A percentile compares a stretch with the other conserved stretches of the same genome.
phyloP scores from a whole-genome alignment of 2,329 filamentous ascomycete genomes.

The Claviceps arundinis region DNA sequence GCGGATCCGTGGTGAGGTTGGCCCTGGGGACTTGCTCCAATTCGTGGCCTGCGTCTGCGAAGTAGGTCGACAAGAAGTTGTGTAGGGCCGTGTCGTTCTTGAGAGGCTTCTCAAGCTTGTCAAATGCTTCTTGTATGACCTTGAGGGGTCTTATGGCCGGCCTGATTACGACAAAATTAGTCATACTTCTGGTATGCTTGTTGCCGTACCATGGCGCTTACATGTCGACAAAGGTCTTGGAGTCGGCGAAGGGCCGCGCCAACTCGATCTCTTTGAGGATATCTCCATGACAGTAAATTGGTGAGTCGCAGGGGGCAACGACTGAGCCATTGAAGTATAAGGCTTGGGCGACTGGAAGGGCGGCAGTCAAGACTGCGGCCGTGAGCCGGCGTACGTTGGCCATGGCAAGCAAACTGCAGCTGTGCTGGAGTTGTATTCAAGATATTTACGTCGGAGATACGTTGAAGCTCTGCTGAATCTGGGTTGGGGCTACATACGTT shows the following conservation, averaged over 20 bases:
- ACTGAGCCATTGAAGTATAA: constrained; percentile 48
- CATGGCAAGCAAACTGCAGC: constrained; percentile 10
- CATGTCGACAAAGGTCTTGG: constrained; percentile 61
- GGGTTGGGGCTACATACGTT: no score
- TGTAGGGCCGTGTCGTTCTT: constrained; percentile 49
- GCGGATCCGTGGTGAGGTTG: constrained; percentile 40
- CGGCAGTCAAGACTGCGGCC: constrained; percentile 14
- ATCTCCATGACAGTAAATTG: constrained; percentile 54
- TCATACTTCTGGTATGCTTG: neutral
- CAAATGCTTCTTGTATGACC: constrained; percentile 48
- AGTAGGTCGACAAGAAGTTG: constrained; percentile 48
- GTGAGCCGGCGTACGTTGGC: constrained; percentile 13
- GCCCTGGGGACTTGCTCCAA: constrained; percentile 38
- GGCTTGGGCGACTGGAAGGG: constrained; percentile 21
- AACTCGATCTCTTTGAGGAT: constrained; percentile 49
- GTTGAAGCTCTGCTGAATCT: no score
- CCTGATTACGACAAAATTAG: constrained; percentile 19
- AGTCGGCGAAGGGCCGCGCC: constrained; percentile 50
- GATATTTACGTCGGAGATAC: no score
- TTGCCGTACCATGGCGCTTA: constrained; percentile 19
- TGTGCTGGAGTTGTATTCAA: neutral
- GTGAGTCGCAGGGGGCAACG: constrained; percentile 52
- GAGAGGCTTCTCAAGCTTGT: constrained; percentile 44
- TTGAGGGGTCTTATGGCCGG: constrained; percentile 46
- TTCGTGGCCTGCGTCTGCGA: constrained; percentile 50